Conservation (phyloP, 129 eudicot species). For the Artemisia argyi region DNA sequence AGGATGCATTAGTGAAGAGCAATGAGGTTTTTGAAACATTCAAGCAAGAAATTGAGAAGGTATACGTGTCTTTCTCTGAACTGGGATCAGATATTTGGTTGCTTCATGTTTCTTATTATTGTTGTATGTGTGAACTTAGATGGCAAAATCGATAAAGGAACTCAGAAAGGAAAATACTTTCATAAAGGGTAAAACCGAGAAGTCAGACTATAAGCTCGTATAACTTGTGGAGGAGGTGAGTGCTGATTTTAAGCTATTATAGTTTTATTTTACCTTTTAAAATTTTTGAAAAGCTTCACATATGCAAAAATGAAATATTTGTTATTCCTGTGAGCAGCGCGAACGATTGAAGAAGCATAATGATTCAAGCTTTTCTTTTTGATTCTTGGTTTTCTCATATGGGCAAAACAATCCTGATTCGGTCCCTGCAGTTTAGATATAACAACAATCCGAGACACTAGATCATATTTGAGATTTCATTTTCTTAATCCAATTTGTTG, state of each 20-base stretch:
- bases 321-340: conserved; percentile 55
- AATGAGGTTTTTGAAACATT: conserved; percentile 96
- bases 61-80: conserved; percentile 19
- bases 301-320: neutral
- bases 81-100: conserved; percentile 9
- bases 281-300: neutral
- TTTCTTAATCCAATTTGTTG: conserved; percentile 19
- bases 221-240: conserved; percentile 94
- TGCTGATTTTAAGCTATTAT: conserved; percentile 8
- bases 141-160: conserved; percentile 87
- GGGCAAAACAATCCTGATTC: conserved; percentile 42
- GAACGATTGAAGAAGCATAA: conserved; percentile 90
- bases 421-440: conserved; percentile 28
- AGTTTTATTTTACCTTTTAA: neutral
- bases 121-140: conserved; percentile 44
- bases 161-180: conserved; percentile 86
- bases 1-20: conserved; percentile 97
- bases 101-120: neutral
- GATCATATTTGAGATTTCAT: conserved; percentile 13
- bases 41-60: conserved; percentile 97
- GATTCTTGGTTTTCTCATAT: too few relatives aligned
- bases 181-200: conserved; percentile 83
- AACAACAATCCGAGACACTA: neutral
- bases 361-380: too few relatives aligned
- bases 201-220: conserved; percentile 78